A percentile compares a stretch with the other conserved stretches of the same genome.
These are phyloP conservation scores for Scutellaria galericulata DNA, from an alignment of 257 asterid species.

Conservation along the genomic window DNA sequence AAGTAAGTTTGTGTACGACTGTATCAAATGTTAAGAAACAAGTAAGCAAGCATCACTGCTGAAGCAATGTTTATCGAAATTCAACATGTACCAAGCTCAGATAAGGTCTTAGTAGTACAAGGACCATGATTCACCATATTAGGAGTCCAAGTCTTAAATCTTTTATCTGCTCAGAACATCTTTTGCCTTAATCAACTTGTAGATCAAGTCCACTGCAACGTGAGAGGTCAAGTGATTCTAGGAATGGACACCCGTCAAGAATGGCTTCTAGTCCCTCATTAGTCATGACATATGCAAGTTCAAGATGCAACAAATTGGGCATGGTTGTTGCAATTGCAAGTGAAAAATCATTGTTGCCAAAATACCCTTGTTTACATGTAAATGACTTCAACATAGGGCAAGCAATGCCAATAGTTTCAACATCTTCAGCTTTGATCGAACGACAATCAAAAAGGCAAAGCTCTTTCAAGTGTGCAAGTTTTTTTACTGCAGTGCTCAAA, in stretches of 20 bases:
- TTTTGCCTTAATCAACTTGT: slow-evolving; percentile 37
- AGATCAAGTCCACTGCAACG: slow-evolving; percentile 40
- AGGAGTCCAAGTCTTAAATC: neutral
- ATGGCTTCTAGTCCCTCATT: slow-evolving; percentile 45
- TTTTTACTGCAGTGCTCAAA: slow-evolving; percentile 31
- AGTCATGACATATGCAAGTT: slow-evolving; percentile 36
- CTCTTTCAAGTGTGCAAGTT: slow-evolving; percentile 50
- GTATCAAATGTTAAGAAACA: no score
- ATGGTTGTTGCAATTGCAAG: slow-evolving; percentile 49
- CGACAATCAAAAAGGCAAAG: slow-evolving; percentile 39
- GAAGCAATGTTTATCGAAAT: no score
- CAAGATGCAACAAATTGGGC: slow-evolving; percentile 46
- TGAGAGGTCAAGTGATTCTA: slow-evolving; percentile 54
- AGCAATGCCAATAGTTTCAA: slow-evolving; percentile 43
- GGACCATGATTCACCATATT: no score
- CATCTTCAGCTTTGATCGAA: neutral
- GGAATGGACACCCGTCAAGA: slow-evolving; percentile 52
- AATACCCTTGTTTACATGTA: neutral
- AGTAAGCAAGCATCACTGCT: no score
- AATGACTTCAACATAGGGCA: slow-evolving; percentile 40
- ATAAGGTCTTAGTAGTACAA: no score
- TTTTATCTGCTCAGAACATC: slow-evolving; percentile 42
- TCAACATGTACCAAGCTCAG: no score
- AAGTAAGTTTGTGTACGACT: no score
- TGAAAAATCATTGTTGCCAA: slow-evolving; percentile 30